These are phyloP conservation scores for Sarocladium strictum DNA, from an alignment of 2,329 filamentous ascomycete genomes.

Conservation along the genomic window DNA sequence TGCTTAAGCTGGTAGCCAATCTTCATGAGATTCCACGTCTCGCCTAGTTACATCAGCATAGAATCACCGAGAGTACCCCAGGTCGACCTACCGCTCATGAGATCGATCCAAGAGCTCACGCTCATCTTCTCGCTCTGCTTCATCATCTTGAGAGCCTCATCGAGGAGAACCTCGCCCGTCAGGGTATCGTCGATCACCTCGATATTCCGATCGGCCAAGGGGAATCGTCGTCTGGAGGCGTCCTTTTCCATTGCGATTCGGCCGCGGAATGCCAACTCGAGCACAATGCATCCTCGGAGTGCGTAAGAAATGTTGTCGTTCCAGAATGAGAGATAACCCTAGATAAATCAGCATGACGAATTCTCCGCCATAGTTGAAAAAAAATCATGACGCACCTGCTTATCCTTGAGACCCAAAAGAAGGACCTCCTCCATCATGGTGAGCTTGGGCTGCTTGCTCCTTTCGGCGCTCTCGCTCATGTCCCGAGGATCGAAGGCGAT, in stretches of 20 bases:
- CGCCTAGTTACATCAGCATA: slow-evolving; percentile 52
- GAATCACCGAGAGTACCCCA: slow-evolving; percentile 4
- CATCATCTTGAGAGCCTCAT: slow-evolving; percentile 99
- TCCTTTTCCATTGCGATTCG: slow-evolving; percentile 99
- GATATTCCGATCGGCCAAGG: slow-evolving; percentile 86
- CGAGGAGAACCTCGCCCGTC: slow-evolving; percentile 92
- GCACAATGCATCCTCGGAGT: slow-evolving; percentile 93
- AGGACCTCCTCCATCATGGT: slow-evolving; percentile 98
- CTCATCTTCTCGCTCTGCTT: slow-evolving; percentile 99
- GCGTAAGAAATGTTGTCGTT: slow-evolving; percentile 99
- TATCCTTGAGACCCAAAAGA: slow-evolving; percentile 93
- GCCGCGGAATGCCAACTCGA: slow-evolving; percentile 92
- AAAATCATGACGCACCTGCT: slow-evolving; percentile 65
- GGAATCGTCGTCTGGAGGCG: slow-evolving; percentile 83
- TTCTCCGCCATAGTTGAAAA: background rate
- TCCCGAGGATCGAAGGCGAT: slow-evolving; percentile 97
- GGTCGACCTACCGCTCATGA: slow-evolving; percentile 82
- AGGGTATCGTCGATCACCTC: slow-evolving; percentile 96
- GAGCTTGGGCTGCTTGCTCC: slow-evolving; percentile 96
- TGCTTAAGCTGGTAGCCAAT: slow-evolving; percentile 99
- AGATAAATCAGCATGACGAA: slow-evolving; percentile 9
- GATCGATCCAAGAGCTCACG: slow-evolving; percentile 96
- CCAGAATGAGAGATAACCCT: slow-evolving; percentile 99
- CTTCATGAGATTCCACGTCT: slow-evolving; percentile 99
- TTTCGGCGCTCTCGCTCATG: slow-evolving; percentile 92